phyloP scores from a whole-genome alignment of 345 rosid species.

The Syzygium aromaticum region DNA sequence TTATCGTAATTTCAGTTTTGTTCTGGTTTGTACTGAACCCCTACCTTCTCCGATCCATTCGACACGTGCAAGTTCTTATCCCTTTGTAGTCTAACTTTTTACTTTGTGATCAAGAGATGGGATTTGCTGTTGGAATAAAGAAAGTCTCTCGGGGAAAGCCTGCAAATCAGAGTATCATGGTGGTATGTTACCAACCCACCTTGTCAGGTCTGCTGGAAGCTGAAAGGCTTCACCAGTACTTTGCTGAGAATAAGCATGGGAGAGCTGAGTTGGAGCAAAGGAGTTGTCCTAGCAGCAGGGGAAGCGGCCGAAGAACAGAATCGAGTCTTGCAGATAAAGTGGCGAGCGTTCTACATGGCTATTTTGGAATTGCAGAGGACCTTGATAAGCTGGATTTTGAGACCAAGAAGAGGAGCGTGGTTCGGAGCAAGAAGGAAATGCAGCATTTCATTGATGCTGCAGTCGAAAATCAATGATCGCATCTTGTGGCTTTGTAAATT shows the following conservation, averaged over 20 bases:
- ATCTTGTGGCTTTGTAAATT: not conserved
- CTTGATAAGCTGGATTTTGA: slow-evolving; percentile 32
- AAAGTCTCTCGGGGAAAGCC: slow-evolving; percentile 37
- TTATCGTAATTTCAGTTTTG: not conserved
- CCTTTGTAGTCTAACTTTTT: not conserved
- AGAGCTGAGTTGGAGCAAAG: slow-evolving; percentile 24
- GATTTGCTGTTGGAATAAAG: slow-evolving; percentile 17
- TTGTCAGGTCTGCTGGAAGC: slow-evolving; percentile 39
- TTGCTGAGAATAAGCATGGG: slow-evolving; percentile 22
- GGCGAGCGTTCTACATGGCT: slow-evolving; percentile 28
- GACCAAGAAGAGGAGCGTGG: slow-evolving; percentile 22
- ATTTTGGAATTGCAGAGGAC: slow-evolving; percentile 39
- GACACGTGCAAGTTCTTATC: not conserved
- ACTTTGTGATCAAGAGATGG: slow-evolving; percentile 21
- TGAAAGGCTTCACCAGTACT: slow-evolving; percentile 29
- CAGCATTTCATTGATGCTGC: slow-evolving; percentile 13
- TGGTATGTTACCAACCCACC: slow-evolving; percentile 30
- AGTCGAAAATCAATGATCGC: not conserved
- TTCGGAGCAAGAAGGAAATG: slow-evolving; percentile 41
- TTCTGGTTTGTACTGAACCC: not conserved
- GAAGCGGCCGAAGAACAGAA: not conserved
- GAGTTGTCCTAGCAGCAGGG: not conserved
- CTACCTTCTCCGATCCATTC: not conserved
- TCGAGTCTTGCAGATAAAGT: not conserved
- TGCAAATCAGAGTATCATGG: slow-evolving; percentile 37